A percentile compares a stretch with the other conserved stretches of the same genome.
Conservation (phyloP, 2,329 filamentous ascomycete genomes). For the Cercospora sp. region DNA sequence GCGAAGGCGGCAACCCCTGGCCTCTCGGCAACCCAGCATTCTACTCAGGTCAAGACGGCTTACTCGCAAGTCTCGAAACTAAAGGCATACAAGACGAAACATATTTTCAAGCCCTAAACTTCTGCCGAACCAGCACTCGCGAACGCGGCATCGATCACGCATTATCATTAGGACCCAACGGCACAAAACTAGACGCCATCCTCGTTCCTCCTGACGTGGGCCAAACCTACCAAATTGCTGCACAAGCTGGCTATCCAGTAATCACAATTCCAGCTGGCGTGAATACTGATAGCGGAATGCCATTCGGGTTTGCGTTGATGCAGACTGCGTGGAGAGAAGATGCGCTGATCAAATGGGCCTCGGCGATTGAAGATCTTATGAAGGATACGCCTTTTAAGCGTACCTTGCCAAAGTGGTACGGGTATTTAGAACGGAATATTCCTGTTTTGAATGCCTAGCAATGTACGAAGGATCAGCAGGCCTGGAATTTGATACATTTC, state of each 20-base stretch:
- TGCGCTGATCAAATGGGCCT: conserved; percentile 42
- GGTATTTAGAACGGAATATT: conserved; percentile 43
- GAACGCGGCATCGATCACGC: conserved; percentile 71
- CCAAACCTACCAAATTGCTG: conserved; percentile 67
- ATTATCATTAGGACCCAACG: conserved; percentile 48
- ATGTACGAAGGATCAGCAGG: background rate
- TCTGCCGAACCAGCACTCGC: conserved; percentile 58
- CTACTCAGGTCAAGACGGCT: conserved; percentile 68
- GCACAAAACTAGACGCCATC: conserved; percentile 57
- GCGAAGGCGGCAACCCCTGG: conserved; percentile 63
- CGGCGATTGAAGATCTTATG: conserved; percentile 47
- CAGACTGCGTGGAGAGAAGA: conserved; percentile 39
- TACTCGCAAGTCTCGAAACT: conserved; percentile 62
- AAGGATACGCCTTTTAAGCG: conserved; percentile 17
- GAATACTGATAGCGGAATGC: conserved; percentile 45
- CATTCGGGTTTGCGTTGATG: conserved; percentile 46
- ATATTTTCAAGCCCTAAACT: conserved; percentile 66
- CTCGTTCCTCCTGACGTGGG: conserved; percentile 69
- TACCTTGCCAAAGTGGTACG: conserved; percentile 42
- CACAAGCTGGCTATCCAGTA: conserved; percentile 74
- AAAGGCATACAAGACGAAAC: conserved; percentile 63
- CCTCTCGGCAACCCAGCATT: conserved; percentile 61
- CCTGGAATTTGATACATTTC: background rate
- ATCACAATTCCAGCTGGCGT: conserved; percentile 67
- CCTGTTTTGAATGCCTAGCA: conserved; percentile 29